Evolutionary conservation across 139 green algal species (phyloP).

Genomic region (Chlamydomonas incerta): DNA sequence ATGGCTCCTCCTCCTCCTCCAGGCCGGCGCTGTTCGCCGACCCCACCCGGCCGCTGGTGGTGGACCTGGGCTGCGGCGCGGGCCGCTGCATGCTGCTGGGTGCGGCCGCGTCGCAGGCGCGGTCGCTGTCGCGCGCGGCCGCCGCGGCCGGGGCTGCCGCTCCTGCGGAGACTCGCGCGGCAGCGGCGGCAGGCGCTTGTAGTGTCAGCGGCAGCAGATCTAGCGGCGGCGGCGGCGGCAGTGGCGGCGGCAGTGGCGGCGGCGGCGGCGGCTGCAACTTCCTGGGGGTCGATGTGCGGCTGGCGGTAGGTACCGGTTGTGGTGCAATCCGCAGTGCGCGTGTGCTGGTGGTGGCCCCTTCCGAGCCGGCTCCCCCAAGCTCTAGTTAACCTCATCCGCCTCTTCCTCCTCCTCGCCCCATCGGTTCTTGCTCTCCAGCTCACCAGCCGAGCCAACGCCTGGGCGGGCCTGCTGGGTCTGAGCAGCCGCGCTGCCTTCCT

Average conservation of each 20-base stretch:
- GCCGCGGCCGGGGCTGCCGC: too few relatives aligned
- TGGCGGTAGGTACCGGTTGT: neutral
- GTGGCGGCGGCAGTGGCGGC: neutral
- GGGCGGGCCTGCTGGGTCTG: neutral
- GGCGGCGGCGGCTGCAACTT: neutral
- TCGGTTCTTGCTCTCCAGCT: neutral
- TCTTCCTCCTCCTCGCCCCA: neutral
- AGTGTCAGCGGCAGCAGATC: too few relatives aligned
- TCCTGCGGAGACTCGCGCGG: too few relatives aligned
- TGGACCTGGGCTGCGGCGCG: conserved; percentile 28
- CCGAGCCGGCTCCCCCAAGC: too few relatives aligned
- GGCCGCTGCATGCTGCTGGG: conserved; percentile 15
- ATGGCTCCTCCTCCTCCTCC: neutral
- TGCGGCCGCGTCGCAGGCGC: neutral
- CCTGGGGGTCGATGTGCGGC: conserved; percentile 15
- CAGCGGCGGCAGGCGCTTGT: neutral
- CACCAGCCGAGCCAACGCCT: conserved; percentile 5
- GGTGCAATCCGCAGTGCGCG: neutral
- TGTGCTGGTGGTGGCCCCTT: too few relatives aligned
- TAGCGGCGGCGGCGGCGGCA: neutral
- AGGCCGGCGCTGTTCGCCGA: neutral
- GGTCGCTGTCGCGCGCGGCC: too few relatives aligned
- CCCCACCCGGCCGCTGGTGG: conserved; percentile 3
- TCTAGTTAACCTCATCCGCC: neutral
- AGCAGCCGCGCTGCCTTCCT: neutral